phyloP scores from a whole-genome alignment of 306 rosid genomes.

The Oemleria cerasiformis region DNA sequence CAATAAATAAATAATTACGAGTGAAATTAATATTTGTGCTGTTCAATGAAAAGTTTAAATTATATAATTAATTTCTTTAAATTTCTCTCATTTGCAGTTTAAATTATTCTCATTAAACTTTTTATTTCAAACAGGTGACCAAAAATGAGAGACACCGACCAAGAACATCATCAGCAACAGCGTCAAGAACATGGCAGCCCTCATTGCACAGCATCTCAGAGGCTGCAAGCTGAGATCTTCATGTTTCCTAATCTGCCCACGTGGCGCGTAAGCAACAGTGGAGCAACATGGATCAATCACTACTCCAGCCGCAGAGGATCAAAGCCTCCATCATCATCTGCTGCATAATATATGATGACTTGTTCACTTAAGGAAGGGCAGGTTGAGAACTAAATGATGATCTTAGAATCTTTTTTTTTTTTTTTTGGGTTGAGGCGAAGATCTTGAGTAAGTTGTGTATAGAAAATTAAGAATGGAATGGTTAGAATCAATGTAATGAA shows the following conservation, averaged over 20 bases:
- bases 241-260: conserved; percentile 30
- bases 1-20: conserved; percentile 6
- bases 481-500: conserved; percentile 15
- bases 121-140: conserved; percentile 40
- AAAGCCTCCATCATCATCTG: conserved; percentile 13
- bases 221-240: conserved; percentile 45
- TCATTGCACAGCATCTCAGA: conserved; percentile 78
- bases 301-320: conserved; percentile 25
- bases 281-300: conserved; percentile 14
- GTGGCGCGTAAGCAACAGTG: conserved; percentile 45
- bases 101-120: too few relatives aligned
- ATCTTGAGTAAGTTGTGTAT: conserved; percentile 15
- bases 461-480: conserved; percentile 7
- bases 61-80: too few relatives aligned
- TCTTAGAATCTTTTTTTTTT: conserved; percentile 2
- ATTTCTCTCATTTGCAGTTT: too few relatives aligned
- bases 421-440: neutral
- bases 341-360: conserved; percentile 12
- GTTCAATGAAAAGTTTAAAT: neutral
- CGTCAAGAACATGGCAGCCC: conserved; percentile 80
- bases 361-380: conserved; percentile 30
- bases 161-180: conserved; percentile 33
- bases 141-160: conserved; percentile 53
- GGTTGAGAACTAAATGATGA: conserved; percentile 13
- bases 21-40: conserved; percentile 3